phyloP scores from a whole-genome alignment of 176 grass and related monocot species.

The Echinochloa phyllopogon region DNA sequence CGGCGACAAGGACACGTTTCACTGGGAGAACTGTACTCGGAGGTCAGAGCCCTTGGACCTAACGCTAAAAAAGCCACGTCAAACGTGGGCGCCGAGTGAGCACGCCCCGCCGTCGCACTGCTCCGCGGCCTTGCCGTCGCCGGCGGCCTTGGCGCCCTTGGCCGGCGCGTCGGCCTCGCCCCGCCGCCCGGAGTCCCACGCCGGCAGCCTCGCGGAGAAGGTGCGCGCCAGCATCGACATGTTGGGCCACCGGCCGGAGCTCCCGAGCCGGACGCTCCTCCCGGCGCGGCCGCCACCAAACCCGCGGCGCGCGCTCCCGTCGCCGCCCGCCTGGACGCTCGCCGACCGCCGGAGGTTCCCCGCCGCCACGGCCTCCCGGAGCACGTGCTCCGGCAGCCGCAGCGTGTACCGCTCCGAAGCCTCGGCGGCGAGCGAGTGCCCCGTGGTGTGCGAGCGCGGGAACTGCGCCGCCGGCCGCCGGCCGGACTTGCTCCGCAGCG shows the following conservation, averaged over 20 bases:
- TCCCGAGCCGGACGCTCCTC: conserved; percentile 62
- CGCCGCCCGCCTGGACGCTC: conserved; percentile 54
- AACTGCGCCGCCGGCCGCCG: conserved; percentile 39
- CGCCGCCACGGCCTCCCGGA: conserved; percentile 48
- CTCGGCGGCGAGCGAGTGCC: conserved; percentile 61
- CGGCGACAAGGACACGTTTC: neutral
- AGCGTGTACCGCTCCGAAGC: conserved; percentile 62
- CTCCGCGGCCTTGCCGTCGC: conserved; percentile 21
- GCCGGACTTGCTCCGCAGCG: conserved; percentile 53
- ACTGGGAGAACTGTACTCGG: conserved; percentile 6
- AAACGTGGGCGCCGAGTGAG: conserved; percentile 35
- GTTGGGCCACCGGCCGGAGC: conserved; percentile 65
- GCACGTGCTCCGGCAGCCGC: conserved; percentile 72
- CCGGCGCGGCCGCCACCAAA: conserved; percentile 30
- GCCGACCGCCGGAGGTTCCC: conserved; percentile 48
- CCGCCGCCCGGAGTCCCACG: conserved; percentile 56
- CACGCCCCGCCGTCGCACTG: conserved; percentile 38
- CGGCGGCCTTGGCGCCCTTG: conserved; percentile 54
- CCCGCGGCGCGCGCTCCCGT: conserved; percentile 49
- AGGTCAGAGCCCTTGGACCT: conserved; percentile 10
- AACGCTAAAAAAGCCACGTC: conserved; percentile 31
- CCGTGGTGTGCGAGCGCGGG: conserved; percentile 84
- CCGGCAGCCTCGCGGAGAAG: conserved; percentile 59
- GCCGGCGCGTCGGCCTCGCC: conserved; percentile 42
- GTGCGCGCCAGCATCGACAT: conserved; percentile 50